Evolutionary conservation across 306 rosid genomes (phyloP).

Genomic region (Phaseolus lunatus): DNA sequence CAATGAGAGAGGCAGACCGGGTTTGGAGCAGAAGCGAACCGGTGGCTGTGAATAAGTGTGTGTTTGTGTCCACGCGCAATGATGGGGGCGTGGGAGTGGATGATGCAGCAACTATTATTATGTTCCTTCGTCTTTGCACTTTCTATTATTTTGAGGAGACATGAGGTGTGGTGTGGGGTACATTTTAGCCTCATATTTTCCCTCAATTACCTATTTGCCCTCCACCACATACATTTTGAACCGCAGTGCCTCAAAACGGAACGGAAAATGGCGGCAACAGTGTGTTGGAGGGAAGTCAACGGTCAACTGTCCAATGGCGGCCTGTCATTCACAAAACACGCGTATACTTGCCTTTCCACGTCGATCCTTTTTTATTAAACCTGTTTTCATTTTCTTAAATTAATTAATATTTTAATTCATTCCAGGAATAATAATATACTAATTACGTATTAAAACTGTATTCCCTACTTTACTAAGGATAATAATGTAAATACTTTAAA

Average conservation of each 20-base stretch:
- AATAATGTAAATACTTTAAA: too few relatives aligned
- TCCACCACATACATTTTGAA: not conserved
- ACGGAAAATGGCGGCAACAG: constrained; percentile 47
- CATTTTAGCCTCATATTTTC: constrained; percentile 2
- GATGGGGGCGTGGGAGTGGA: constrained; percentile 62
- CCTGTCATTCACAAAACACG: not conserved
- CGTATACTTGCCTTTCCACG: not conserved
- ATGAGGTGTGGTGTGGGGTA: constrained; percentile 28
- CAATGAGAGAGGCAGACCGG: not conserved
- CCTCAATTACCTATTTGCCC: constrained; percentile 42
- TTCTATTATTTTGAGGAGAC: constrained; percentile 57
- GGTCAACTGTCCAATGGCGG: constrained; percentile 44
- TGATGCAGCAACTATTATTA: constrained; percentile 53
- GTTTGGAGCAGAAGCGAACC: constrained; percentile 10
- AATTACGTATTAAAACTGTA: too few relatives aligned
- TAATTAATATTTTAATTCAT: too few relatives aligned
- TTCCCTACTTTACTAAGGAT: too few relatives aligned
- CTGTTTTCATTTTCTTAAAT: too few relatives aligned
- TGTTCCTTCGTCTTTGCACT: constrained; percentile 58
- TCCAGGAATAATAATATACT: too few relatives aligned
- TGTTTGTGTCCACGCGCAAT: constrained; percentile 65
- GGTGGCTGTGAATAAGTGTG: not conserved
- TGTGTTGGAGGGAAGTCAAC: constrained; percentile 39
- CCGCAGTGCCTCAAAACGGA: constrained; percentile 52
- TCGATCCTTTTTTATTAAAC: not conserved